A percentile compares a stretch with the other conserved stretches of the same genome.
These are phyloP conservation scores for Physcia stellaris DNA, from an alignment of 495 filamentous ascomycete genomes.

Conservation along the genomic window DNA sequence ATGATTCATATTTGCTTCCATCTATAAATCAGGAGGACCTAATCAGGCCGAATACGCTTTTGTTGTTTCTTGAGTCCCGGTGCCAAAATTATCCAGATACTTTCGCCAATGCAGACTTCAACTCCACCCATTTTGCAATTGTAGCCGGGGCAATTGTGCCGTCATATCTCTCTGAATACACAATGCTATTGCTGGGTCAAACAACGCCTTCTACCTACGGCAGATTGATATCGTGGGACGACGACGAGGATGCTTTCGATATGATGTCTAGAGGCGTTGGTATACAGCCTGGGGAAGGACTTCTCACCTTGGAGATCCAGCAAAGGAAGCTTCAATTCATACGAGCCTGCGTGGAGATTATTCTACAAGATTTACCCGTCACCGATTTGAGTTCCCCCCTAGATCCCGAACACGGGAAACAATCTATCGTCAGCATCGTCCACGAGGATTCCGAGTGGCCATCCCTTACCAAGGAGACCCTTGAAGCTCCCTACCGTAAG, in stretches of 20 bases:
- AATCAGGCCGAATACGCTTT: slow-evolving; percentile 23
- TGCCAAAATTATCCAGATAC: slow-evolving; percentile 27
- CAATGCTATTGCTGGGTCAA: slow-evolving; percentile 28
- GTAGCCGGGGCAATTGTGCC: slow-evolving; percentile 18
- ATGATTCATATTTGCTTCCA: slow-evolving; percentile 33
- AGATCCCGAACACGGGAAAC: slow-evolving; percentile 20
- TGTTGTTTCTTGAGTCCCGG: slow-evolving; percentile 35
- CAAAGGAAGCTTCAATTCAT: slow-evolving; percentile 30
- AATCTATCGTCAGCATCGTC: slow-evolving; percentile 1
- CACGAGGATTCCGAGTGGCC: slow-evolving; percentile 7
- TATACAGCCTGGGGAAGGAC: slow-evolving; percentile 27
- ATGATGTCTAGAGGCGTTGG: slow-evolving; percentile 16
- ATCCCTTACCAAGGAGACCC: slow-evolving; percentile 21
- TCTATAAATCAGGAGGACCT: slow-evolving; percentile 47
- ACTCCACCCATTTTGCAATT: slow-evolving; percentile 17
- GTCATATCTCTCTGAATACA: slow-evolving; percentile 23
- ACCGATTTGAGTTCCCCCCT: slow-evolving; percentile 10
- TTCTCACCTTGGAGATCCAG: slow-evolving; percentile 34
- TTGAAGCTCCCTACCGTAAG: slow-evolving; percentile 33
- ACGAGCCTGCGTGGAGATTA: slow-evolving; percentile 19
- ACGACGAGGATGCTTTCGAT: slow-evolving; percentile 24
- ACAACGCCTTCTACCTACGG: slow-evolving; percentile 28
- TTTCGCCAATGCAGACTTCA: slow-evolving; percentile 28
- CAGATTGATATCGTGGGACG: slow-evolving; percentile 25
- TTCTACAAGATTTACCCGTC: slow-evolving; percentile 30